Percentiles rank a stretch among this genome's conserved stretches.
Evolutionary conservation across 2,329 filamentous ascomycete genomes (phyloP).

Genomic region (Cercospora beticola): DNA sequence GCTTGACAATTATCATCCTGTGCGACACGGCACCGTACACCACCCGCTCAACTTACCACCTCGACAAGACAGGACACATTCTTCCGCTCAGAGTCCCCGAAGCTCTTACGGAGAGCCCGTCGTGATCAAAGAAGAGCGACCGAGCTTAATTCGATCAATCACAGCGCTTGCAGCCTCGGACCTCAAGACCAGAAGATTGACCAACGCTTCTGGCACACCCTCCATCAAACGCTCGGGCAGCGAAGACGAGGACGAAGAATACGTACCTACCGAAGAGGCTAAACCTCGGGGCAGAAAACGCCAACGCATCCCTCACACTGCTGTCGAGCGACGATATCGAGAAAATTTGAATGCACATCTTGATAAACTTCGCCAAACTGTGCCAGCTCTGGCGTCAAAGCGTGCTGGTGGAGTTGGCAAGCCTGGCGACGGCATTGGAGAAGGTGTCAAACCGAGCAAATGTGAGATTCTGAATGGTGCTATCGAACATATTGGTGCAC

Average conservation of each 20-base stretch:
- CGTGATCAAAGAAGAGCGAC: conserved; percentile 24
- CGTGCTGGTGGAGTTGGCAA: conserved; percentile 21
- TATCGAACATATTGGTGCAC: conserved; percentile 36
- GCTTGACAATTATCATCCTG: conserved; percentile 28
- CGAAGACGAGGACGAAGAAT: conserved; percentile 36
- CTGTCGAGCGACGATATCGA: conserved; percentile 39
- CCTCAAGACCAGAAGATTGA: conserved; percentile 18
- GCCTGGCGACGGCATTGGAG: conserved; percentile 23
- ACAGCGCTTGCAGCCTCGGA: conserved; percentile 30
- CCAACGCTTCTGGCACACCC: conserved; percentile 18
- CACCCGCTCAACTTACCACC: conserved; percentile 24
- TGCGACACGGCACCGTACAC: conserved; percentile 23
- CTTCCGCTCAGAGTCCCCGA: conserved; percentile 28
- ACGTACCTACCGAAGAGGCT: conserved; percentile 25
- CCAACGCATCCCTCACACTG: conserved; percentile 40
- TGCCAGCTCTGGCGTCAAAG: conserved; percentile 34
- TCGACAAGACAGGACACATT: conserved; percentile 19
- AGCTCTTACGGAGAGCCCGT: conserved; percentile 25
- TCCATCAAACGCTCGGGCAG: conserved; percentile 29
- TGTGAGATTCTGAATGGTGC: conserved; percentile 39
- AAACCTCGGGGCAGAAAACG: conserved; percentile 35
- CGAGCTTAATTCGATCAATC: conserved; percentile 28
- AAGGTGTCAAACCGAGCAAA: conserved; percentile 40
- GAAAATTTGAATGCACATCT: conserved; percentile 41
- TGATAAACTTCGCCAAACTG: conserved; percentile 36